Percentiles rank a stretch among this genome's conserved stretches.
Conservation (phyloP, 192 early-diverging fungal species). For the Neocallimastix lanati region DNA sequence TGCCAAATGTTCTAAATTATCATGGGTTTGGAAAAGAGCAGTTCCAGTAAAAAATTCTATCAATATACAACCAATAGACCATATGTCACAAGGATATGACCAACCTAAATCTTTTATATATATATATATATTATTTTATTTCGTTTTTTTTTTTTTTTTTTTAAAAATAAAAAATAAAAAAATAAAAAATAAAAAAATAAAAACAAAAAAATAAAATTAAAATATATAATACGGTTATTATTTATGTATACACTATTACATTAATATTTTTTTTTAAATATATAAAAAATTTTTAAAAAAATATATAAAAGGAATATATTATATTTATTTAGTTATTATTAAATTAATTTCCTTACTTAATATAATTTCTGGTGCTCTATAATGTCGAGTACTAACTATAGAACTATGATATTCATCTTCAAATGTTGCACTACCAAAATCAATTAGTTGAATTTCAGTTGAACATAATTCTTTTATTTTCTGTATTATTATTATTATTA, state of each 20-base stretch:
- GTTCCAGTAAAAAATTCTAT: slow-evolving; percentile 88
- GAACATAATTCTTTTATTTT: slow-evolving; percentile 37
- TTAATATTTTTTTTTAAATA: too few species aligned
- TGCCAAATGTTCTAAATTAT: slow-evolving; percentile 87
- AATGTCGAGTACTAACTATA: slow-evolving; percentile 87
- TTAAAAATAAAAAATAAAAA: too few species aligned
- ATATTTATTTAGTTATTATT: too few species aligned
- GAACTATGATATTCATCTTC: slow-evolving; percentile 80
- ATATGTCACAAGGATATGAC: slow-evolving; percentile 95
- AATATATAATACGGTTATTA: too few species aligned
- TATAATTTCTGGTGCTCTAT: slow-evolving; percentile 93
- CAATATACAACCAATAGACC: slow-evolving; percentile 93
- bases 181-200: too few species aligned
- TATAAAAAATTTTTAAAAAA: too few species aligned
- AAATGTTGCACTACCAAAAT: slow-evolving; percentile 91
- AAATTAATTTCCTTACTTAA: slow-evolving; percentile 26
- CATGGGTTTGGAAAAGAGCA: slow-evolving; percentile 93
- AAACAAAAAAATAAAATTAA: too few species aligned
- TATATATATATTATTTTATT: too few species aligned
- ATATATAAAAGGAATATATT: too few species aligned
- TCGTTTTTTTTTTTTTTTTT: too few species aligned
- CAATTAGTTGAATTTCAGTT: slow-evolving; percentile 74
- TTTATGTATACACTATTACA: too few species aligned
- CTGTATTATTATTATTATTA: too few species aligned
- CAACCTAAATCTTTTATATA: slow-evolving; percentile 38